phyloP scores from a whole-genome alignment of 2,329 filamentous ascomycete species.

The Ophiostoma perfectum region DNA sequence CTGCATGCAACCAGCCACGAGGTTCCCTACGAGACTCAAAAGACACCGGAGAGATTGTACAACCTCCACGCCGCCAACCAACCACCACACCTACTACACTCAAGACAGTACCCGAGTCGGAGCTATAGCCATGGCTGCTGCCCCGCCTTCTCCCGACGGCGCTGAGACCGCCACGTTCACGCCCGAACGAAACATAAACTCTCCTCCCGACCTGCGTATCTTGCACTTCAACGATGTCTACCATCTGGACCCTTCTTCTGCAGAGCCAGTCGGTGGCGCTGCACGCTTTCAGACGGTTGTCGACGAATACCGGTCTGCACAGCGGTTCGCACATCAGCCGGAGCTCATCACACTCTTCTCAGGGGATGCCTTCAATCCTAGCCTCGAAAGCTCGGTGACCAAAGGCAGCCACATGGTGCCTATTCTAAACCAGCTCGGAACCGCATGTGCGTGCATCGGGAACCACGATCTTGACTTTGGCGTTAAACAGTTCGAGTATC shows the following conservation, averaged over 20 bases:
- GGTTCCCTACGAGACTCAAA: background rate
- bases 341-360: conserved; percentile 76
- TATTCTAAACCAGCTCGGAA: conserved; percentile 70
- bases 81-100: background rate
- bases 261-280: conserved; percentile 77
- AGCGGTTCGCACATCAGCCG: conserved; percentile 57
- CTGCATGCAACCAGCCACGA: background rate
- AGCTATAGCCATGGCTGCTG: conserved; percentile 11
- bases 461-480: conserved; percentile 95
- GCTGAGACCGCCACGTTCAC: conserved; percentile 24
- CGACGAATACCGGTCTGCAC: conserved; percentile 64
- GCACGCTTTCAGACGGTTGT: conserved; percentile 73
- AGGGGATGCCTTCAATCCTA: conserved; percentile 88
- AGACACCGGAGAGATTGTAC: background rate
- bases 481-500: conserved; percentile 68
- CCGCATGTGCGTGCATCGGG: conserved; percentile 76
- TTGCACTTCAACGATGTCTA: conserved; percentile 94
- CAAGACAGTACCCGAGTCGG: background rate
- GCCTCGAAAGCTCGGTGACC: conserved; percentile 79
- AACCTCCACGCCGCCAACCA: background rate
- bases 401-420: conserved; percentile 90
- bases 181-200: conserved; percentile 29
- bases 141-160: conserved; percentile 4
- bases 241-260: conserved; percentile 69
- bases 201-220: conserved; percentile 65